Base-by-base conservation (phyloP, 129 eudicot genomes). In the Glebionis coronaria region DNA sequence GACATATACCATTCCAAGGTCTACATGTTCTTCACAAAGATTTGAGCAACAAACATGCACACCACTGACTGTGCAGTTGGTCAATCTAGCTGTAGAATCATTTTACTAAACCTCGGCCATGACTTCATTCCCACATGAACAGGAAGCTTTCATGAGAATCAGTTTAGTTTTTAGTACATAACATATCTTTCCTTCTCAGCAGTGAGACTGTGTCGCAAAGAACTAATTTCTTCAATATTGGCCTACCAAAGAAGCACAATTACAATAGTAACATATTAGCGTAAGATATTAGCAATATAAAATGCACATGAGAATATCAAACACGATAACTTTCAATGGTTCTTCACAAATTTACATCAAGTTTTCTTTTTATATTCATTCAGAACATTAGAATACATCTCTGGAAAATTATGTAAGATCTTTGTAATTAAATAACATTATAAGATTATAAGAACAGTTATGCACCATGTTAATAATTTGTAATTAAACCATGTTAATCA, bases 341-440 rank as follows among this genome's bases (percentile, higher is more conserved):
- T 67, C 46, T 23, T 49, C 5, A 13, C 0, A 57, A 68, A 21
- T 21, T 61, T 64, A 90, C 97, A 95, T 84, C 79, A 16, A 84
- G 68, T 68, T 85, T 85, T 50, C 69, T 69, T 69, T 87, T 91
- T n/a, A 56, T 79, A 84, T 56, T 91, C 81, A 78, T 82, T 91
- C 80, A 91, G 53, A 63, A 87, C 83, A 12, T 78, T 77, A 92
- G 89, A 91, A 23, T 82, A 42, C 69, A 90, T n/a, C 95, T 80
- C 79, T 85, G 14, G 92, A 78, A 70, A 91, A 76, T 13, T 76
- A 76, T 73, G 53, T 76, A 80, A 84, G 62, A 56, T n/a, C n/a
- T n/a, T n/a, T n/a, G n/a, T n/a, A n/a, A n/a, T n/a, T n/a, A n/a
- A n/a, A n/a, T n/a, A n/a, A n/a, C n/a, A n/a, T n/a, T n/a, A n/a